Evolutionary conservation across 169 alveolate genomes (phyloP), one percentile per base, ranked within the genome.

Genomic region (Perkinsus marinus): DNA sequence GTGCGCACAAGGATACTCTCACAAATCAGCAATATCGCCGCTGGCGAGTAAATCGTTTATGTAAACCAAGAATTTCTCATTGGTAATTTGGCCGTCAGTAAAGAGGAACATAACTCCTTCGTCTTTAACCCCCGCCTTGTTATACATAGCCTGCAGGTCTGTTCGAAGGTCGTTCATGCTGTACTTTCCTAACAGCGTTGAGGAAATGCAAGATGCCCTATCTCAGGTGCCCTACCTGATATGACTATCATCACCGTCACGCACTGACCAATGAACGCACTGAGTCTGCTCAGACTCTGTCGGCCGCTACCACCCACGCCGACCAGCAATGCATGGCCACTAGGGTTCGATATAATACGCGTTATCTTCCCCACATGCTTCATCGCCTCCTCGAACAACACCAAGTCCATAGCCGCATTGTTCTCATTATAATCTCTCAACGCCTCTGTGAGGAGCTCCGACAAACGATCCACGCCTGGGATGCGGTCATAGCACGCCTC

Each of bases 221-320:
- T 47, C 90, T 91, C 92, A 10, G 93, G 43, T 36, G 92, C 90
- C 16, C 91, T 92, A 34, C 92, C 92, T 36, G 95, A 92, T 37
- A 93, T 90, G 79, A 90, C 93, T 69, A 93, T 91, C 93, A 95
- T 96, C 90, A 95, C 96, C 57, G 97, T 95, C 26, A 95, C 94
- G 94, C 96, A 97, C 89, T 95, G 96, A 92, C 98, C 96, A 90
- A 97, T 97, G 94, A 97, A 98, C 5, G 99, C 94, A 16, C 99
- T 95, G 68, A 98, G 96, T 92, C 97, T 96, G 13, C 99, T 96
- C 43, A 98, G 94, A 34, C 99, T 97, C 95, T 98, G 97, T 89
- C 97, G 97, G 93, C 99, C 99, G 37, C 98, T 96, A 92, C 99
- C 99, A 47, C 99, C 99, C 39, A 98, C 98, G 46, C 99, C 99